Evolutionary conservation across 1,139 yeast species (phyloP).

Genomic region (Diutina neorugosa): DNA sequence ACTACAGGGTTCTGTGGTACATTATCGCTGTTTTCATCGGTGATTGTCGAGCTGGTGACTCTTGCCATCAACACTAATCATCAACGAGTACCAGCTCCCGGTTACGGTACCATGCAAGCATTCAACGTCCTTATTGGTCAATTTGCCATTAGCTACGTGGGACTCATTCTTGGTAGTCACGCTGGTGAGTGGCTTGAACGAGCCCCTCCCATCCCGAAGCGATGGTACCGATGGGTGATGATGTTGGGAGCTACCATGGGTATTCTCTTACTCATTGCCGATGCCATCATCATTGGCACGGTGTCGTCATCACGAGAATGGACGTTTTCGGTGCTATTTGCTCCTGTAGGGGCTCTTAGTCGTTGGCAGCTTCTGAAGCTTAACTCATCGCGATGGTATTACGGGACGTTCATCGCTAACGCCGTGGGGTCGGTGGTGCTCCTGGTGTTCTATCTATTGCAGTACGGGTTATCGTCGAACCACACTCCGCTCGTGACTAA

Average conservation of each 20-base stretch:
- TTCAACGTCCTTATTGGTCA: conserved; percentile 23
- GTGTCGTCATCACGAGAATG: conserved; percentile 43
- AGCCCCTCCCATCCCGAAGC: conserved; percentile 8
- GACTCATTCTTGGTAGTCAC: conserved; percentile 24
- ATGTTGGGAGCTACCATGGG: conserved; percentile 14
- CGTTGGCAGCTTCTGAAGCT: conserved; percentile 47
- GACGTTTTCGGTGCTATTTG: conserved; percentile 44
- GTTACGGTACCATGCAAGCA: conserved; percentile 70
- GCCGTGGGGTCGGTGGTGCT: conserved; percentile 43
- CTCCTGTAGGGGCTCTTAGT: conserved; percentile 54
- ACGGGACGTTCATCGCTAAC: conserved; percentile 72
- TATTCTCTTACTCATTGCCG: conserved; percentile 34
- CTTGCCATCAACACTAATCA: conserved; percentile 36
- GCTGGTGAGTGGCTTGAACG: conserved; percentile 9
- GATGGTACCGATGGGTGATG: conserved; percentile 12
- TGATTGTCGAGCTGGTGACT: conserved; percentile 51
- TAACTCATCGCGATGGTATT: conserved; percentile 23
- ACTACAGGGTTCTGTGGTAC: conserved; percentile 86
- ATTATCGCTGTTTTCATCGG: conserved; percentile 69
- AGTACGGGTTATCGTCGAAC: conserved; percentile 24
- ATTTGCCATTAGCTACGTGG: conserved; percentile 22
- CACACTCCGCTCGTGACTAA: conserved; percentile 16
- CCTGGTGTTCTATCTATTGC: conserved; percentile 41
- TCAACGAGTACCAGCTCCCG: conserved; percentile 35
- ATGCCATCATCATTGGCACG: conserved; percentile 20